phyloP scores from a whole-genome alignment of 306 rosid species.

The Rubus idaeus region DNA sequence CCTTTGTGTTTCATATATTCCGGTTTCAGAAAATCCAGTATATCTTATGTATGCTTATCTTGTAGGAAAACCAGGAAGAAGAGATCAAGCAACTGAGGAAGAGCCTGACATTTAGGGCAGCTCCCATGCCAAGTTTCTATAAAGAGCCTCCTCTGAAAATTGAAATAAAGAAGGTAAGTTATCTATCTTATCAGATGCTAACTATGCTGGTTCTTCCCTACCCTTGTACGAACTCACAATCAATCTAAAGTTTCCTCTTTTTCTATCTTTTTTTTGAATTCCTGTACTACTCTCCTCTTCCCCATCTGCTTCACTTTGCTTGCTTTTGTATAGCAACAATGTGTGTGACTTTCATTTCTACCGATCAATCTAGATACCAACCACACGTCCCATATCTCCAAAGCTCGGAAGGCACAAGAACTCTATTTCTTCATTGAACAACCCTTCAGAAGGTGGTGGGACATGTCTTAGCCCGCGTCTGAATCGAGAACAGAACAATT shows the following conservation, averaged over 20 bases:
- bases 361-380: conserved; percentile 61
- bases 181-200: not conserved
- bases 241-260: not conserved
- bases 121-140: conserved; percentile 94
- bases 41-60: conserved; percentile 7
- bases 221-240: not conserved
- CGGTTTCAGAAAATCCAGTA: not conserved
- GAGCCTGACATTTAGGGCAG: conserved; percentile 74
- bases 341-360: conserved; percentile 18
- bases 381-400: conserved; percentile 87
- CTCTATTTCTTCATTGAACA: conserved; percentile 34
- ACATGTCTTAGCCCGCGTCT: conserved; percentile 46
- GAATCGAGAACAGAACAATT: conserved; percentile 46
- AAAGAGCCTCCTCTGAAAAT: conserved; percentile 87
- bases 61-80: conserved; percentile 78
- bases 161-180: conserved; percentile 81
- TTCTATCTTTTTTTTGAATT: not conserved
- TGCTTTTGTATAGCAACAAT: conserved; percentile 7
- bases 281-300: not conserved
- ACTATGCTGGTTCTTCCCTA: not conserved
- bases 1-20: not conserved
- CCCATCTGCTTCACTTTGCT: not conserved
- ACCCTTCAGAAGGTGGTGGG: conserved; percentile 46
- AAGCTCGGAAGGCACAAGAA: conserved; percentile 82
- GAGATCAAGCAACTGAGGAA: conserved; percentile 91